Evolutionary conservation across 139 green algal species (phyloP), one percentile per base, ranked within the genome.

Genomic region (Chlamydomonas schloesseri): DNA sequence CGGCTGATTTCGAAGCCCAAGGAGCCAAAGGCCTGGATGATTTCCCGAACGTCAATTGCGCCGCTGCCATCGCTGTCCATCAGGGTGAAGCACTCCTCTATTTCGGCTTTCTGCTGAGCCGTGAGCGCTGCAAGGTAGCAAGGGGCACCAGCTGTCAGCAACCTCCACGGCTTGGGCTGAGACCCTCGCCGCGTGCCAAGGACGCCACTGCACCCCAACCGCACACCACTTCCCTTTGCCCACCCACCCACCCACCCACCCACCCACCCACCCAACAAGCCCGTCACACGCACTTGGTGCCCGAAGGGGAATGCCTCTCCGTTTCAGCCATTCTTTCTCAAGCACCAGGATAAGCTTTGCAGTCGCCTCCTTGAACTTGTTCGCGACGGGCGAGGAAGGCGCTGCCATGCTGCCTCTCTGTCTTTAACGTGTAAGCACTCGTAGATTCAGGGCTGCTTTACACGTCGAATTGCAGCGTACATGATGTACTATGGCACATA

Each of bases 11-110:
- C 15, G 26, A 75, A 67, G 20, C 65, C 65, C n/a, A 85, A 24
- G 13, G 46, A 21, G 18, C n/a, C 46, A 11, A 85, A 76, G 4
- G 79, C 79, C 29, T 55, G 21, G 8, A 68, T 14, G 36, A 85
- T 85, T 76, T 85, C 79, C 29, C 29, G 46, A 3, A 83, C 76
- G n/a, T 84, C 78, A 14, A 84, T 33, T 17, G 78, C 46, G 1
- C 78, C 78, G 31, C 64, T 75, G 64, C 78, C 78, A 13, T 84
- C 78, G 11, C n/a, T 23, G 34, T 84, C 78, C 9, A 84, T 5
- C 64, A 84, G 74, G 62, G 74, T 65, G 33, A 84, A 84, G 64
- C 78, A 84, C 53, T 84, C 78, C 46, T 75, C 36, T 4, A 84
- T 84, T 29, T 84, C 78, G 1, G 78, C 78, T 33, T n/a, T 46